phyloP scores from a whole-genome alignment of 345 rosid genomes.

The Melaleuca quinquenervia region DNA sequence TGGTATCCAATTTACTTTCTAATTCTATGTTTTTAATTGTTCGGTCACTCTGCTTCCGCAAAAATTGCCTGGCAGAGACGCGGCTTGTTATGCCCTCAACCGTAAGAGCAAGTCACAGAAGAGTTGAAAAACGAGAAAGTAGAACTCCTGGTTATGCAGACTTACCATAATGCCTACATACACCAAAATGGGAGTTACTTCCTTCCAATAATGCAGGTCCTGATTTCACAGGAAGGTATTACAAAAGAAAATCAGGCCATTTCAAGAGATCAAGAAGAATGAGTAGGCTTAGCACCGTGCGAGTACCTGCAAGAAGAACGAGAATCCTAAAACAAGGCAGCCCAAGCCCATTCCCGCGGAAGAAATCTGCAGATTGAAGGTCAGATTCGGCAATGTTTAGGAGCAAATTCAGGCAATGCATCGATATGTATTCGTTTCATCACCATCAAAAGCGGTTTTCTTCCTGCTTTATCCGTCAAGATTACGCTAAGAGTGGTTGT shows the following conservation, averaged over 20 bases:
- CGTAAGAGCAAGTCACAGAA: neutral
- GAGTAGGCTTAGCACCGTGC: neutral
- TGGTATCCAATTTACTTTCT: neutral
- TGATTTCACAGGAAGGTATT: neutral
- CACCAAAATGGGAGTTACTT: constrained; percentile 9
- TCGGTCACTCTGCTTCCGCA: neutral
- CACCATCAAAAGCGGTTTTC: constrained; percentile 19
- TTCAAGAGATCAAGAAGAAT: neutral
- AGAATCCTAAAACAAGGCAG: constrained; percentile 4
- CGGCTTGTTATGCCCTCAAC: neutral
- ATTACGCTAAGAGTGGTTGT: neutral
- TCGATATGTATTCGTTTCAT: neutral
- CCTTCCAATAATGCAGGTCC: constrained; percentile 5
- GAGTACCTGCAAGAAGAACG: constrained; percentile 13
- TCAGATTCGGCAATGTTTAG: neutral
- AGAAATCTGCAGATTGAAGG: constrained; percentile 4
- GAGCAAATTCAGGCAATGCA: neutral
- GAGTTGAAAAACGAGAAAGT: neutral
- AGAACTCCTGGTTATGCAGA: neutral
- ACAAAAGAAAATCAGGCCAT: neutral
- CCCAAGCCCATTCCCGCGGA: constrained; percentile 5
- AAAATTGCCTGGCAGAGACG: neutral
- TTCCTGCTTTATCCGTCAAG: constrained; percentile 14
- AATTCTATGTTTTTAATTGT: neutral
- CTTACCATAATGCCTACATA: constrained; percentile 20